phyloP scores from a whole-genome alignment of 768 basidiomycete genomes.

The Pulveroboletus sp. region DNA sequence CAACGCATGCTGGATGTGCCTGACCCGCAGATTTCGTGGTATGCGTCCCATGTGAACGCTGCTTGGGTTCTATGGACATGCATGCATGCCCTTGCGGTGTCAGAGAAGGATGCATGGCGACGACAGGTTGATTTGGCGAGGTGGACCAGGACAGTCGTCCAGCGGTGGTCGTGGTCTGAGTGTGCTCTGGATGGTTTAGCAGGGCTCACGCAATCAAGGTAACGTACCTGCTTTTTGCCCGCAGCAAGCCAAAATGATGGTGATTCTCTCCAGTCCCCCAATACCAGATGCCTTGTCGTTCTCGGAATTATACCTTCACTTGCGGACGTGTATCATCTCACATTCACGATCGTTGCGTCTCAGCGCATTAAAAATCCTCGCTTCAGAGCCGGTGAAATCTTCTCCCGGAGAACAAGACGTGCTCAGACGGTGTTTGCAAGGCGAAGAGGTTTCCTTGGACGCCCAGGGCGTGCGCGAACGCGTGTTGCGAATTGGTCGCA shows the following conservation, averaged over 20 bases:
- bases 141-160: slow-evolving; percentile 47
- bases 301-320: slow-evolving; percentile 47
- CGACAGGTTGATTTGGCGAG: slow-evolving; percentile 41
- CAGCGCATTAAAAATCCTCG: slow-evolving; percentile 60
- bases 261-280: slow-evolving; percentile 12
- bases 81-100: slow-evolving; percentile 44
- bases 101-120: slow-evolving; percentile 46
- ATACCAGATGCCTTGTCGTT: slow-evolving; percentile 34
- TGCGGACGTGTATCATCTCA: slow-evolving; percentile 63
- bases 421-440: slow-evolving; percentile 66
- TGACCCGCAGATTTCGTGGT: slow-evolving; percentile 31
- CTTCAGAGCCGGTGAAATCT: slow-evolving; percentile 46
- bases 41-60: slow-evolving; percentile 37
- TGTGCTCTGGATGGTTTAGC: slow-evolving; percentile 55
- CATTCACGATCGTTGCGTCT: slow-evolving; percentile 69
- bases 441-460: slow-evolving; percentile 79
- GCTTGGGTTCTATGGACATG: slow-evolving; percentile 63
- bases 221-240: slow-evolving; percentile 2
- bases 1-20: slow-evolving; percentile 35
- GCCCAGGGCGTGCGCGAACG: slow-evolving; percentile 82
- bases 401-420: slow-evolving; percentile 48
- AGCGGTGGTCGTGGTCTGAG: slow-evolving; percentile 59
- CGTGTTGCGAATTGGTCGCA: slow-evolving; percentile 70
- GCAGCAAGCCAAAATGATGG: not conserved
- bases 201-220: slow-evolving; percentile 48